Evolutionary conservation across 1,284 basidiomycete species (phyloP), one percentile per base, ranked within the genome.

Genomic region (Amylostereum areolatum): DNA sequence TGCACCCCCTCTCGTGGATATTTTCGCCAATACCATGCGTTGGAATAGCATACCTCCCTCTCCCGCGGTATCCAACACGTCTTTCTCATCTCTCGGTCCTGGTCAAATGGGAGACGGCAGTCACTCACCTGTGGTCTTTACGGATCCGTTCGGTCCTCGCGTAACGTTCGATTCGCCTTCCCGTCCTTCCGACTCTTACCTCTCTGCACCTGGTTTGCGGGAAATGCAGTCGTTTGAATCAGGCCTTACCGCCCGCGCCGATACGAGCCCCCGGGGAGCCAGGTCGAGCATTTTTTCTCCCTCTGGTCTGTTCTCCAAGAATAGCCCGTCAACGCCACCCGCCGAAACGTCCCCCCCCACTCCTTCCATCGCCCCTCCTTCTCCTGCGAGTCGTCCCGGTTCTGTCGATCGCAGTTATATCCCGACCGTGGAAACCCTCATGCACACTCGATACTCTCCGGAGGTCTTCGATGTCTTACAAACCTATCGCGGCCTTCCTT

Each of bases 211-310:
- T 2, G 68, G 72, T 37, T 62, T 90, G 35, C 81, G 87, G 18
- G 84, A 84, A 62, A 84, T 89, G 80, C 85, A 89, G 56, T 87
- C 84, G 0, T 91, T 90, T 58, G 88, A 90, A 57, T 89, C 85
- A 2, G 81, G 80, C 0, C 63, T 85, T 44, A 91, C 88, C 0
- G 86, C 85, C 0, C 75, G 80, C 29, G 84, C 67, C 3, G 66
- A 65, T 43, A 50, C 57, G 31, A 51, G 55, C 27, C 53, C 57
- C 25, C 52, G 55, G 36, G 43, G 55, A 37, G 49, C 58, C 10
- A 52, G 58, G 3, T 46, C 56, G 25, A 58, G 56, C 24, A 59
- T 53, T 42, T 9, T 51, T 25, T 28, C 46, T 30, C 52, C 39
- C 3, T 43, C 47, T n/a, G 27, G 24, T 31, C 41, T 39, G 18